Conservation (phyloP, 495 filamentous ascomycete genomes). For the Apiosordaria backusii region DNA sequence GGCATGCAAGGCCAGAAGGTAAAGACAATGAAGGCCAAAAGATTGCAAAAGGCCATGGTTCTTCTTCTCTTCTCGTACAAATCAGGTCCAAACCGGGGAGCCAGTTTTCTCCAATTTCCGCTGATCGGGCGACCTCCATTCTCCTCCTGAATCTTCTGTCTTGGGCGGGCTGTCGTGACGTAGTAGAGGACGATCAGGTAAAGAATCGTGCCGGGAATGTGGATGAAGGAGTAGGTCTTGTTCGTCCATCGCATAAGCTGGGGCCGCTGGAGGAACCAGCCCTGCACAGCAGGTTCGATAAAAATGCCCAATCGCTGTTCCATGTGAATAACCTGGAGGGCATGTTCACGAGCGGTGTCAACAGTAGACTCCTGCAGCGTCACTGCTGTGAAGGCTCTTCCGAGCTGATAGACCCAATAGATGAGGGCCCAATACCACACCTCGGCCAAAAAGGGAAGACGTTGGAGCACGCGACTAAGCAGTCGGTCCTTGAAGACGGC, state of each 20-base stretch:
- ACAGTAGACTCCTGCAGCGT: slow-evolving; percentile 55
- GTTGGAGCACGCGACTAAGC: slow-evolving; percentile 53
- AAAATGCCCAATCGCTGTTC: slow-evolving; percentile 65
- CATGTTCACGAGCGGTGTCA: slow-evolving; percentile 40
- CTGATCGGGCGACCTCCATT: slow-evolving; percentile 25
- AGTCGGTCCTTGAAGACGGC: slow-evolving; percentile 29
- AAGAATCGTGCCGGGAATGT: slow-evolving; percentile 72
- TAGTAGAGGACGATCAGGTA: slow-evolving; percentile 67
- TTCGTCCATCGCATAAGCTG: slow-evolving; percentile 46
- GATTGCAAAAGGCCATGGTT: slow-evolving; percentile 70
- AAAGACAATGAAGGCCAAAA: slow-evolving; percentile 74
- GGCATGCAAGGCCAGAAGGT: slow-evolving; percentile 81
- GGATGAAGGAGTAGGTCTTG: slow-evolving; percentile 73
- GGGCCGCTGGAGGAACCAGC: slow-evolving; percentile 46
- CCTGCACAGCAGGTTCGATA: slow-evolving; percentile 57
- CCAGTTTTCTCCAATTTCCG: slow-evolving; percentile 49
- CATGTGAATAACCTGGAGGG: slow-evolving; percentile 57
- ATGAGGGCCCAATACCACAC: slow-evolving; percentile 78
- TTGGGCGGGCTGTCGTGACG: slow-evolving; percentile 55
- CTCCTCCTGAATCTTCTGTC: slow-evolving; percentile 33
- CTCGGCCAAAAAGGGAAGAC: slow-evolving; percentile 73
- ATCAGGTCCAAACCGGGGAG: slow-evolving; percentile 25
- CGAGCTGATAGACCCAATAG: slow-evolving; percentile 49
- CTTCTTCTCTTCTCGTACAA: slow-evolving; percentile 43
- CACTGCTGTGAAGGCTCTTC: slow-evolving; percentile 51